Evolutionary conservation across 2,329 filamentous ascomycete species (phyloP).

Genomic region (Sclerotinia minor): DNA sequence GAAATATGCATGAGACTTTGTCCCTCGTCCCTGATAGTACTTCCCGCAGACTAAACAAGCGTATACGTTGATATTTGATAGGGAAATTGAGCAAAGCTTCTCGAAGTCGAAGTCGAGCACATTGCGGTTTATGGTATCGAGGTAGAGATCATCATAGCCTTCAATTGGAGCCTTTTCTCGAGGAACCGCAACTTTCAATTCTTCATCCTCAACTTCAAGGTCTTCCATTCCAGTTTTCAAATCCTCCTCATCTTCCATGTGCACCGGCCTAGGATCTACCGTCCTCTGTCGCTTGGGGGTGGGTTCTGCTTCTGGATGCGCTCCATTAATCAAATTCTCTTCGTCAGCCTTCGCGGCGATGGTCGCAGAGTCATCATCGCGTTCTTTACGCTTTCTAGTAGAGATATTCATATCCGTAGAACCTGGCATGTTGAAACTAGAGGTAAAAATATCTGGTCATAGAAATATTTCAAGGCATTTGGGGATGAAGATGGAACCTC

Average conservation of each 20-base stretch:
- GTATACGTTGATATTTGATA: constrained; percentile 99
- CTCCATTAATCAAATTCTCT: background rate
- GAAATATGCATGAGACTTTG: constrained; percentile 95
- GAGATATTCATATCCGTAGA: constrained; percentile 16
- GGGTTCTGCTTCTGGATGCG: constrained; percentile 14
- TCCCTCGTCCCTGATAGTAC: constrained; percentile 92
- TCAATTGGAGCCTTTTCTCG: constrained; percentile 78
- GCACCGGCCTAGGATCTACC: constrained; percentile 14
- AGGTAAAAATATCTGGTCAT: background rate
- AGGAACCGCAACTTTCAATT: constrained; percentile 45
- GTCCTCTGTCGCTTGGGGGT: constrained; percentile 23
- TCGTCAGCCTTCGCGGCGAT: background rate
- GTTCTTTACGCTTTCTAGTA: constrained; percentile 21
- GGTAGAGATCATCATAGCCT: constrained; percentile 93
- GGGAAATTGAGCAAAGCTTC: constrained; percentile 92
- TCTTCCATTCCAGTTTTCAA: constrained; percentile 37
- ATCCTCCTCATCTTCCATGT: constrained; percentile 33
- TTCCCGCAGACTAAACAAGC: constrained; percentile 97
- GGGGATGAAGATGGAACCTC: constrained; percentile 15
- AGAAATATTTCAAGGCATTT: background rate
- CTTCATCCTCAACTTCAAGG: constrained; percentile 41
- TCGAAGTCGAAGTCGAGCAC: constrained; percentile 98
- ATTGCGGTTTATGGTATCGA: constrained; percentile 92
- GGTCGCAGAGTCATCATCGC: constrained; percentile 11
- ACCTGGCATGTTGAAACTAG: background rate